A percentile compares a stretch with the other conserved stretches of the same genome.
Evolutionary conservation across 1,284 basidiomycete genomes (phyloP).

Genomic region (Moesziomyces antarcticus): DNA sequence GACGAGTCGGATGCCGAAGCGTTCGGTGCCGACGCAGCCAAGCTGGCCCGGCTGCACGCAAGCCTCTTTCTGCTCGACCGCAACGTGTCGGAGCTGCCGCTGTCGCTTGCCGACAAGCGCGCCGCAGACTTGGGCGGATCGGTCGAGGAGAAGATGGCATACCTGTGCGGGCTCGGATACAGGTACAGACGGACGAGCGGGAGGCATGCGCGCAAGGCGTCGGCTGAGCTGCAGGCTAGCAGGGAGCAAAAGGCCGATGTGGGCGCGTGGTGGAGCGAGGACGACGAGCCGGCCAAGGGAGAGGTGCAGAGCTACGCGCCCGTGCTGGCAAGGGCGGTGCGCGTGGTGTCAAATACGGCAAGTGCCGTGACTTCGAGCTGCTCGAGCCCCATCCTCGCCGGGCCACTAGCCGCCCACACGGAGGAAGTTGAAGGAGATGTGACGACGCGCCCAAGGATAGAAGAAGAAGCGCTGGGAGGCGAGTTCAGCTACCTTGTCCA

Average conservation of each 20-base stretch:
- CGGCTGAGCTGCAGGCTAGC: not conserved
- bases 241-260: conserved; percentile 1
- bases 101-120: conserved; percentile 10
- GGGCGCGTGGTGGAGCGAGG: conserved; percentile 13
- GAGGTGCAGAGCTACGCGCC: conserved; percentile 9
- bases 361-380: conserved; percentile 11
- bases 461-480: not conserved
- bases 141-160: conserved; percentile 44
- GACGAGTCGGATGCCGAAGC: conserved; percentile 11
- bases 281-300: conserved; percentile 8
- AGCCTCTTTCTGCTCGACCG: conserved; percentile 27
- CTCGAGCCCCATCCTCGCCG: conserved; percentile 23
- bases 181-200: conserved; percentile 8
- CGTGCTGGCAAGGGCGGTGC: conserved; percentile 2
- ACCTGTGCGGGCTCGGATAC: conserved; percentile 43
- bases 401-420: not conserved
- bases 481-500: conserved; percentile 40
- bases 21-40: conserved; percentile 23
- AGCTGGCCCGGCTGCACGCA: conserved; percentile 36
- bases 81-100: conserved; percentile 13
- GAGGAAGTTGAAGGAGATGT: conserved; percentile 9
- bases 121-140: conserved; percentile 3
- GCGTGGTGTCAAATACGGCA: conserved; percentile 22
- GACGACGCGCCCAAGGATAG: conserved; percentile 3
- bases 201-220: conserved; percentile 11